Conservation (phyloP, 2,329 filamentous ascomycete genomes). For the Pestalotiopsis sp. region DNA sequence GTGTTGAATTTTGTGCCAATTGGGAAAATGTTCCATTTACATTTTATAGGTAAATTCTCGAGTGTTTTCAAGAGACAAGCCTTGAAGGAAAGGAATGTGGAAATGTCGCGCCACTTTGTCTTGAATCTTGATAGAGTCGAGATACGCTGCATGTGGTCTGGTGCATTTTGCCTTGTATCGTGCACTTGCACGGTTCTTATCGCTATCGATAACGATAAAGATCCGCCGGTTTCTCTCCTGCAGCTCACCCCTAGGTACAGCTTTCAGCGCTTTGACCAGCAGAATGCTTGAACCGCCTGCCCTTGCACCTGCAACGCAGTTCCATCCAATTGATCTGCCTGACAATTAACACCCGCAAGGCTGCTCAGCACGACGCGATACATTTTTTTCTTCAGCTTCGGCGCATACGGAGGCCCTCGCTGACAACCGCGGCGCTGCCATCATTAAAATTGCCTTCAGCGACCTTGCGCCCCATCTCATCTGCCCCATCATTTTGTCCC, state of each 20-base stretch:
- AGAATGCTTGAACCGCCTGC: not conserved
- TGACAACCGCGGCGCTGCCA: not conserved
- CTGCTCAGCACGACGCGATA: constrained; percentile 13
- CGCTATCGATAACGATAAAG: not conserved
- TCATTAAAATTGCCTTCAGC: not conserved
- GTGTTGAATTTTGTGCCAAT: too few species aligned
- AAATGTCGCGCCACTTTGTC: too few species aligned
- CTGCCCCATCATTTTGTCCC: not conserved
- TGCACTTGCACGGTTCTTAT: not conserved
- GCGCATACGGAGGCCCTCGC: not conserved
- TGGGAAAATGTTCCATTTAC: too few species aligned
- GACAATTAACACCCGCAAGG: constrained; percentile 2
- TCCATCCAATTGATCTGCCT: not conserved
- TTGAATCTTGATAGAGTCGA: too few species aligned
- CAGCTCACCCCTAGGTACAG: not conserved
- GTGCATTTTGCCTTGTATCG: too few species aligned
- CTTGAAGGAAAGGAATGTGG: too few species aligned
- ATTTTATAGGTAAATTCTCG: too few species aligned
- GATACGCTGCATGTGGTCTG: too few species aligned
- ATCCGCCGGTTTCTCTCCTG: not conserved
- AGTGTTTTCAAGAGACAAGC: too few species aligned
- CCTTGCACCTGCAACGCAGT: constrained; percentile 2
- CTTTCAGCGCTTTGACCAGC: constrained; percentile 7
- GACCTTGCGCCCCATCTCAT: not conserved
- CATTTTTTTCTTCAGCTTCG: constrained; percentile 14